A percentile compares a stretch with the other conserved stretches of the same genome.
phyloP scores from a whole-genome alignment of 169 alveolate species.

The Babesia sp. region DNA sequence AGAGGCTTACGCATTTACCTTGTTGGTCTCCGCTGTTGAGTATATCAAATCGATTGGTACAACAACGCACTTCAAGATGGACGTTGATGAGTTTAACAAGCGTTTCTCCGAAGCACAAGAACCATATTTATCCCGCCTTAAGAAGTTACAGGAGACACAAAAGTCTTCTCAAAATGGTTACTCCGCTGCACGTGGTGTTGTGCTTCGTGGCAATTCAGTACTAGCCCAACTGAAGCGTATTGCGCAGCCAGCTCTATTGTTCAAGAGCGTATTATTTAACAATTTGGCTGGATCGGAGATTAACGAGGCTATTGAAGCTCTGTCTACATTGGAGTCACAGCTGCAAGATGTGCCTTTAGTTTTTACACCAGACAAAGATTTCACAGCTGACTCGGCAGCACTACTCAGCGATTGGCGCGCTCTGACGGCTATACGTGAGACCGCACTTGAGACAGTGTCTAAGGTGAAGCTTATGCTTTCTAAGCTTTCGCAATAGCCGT shows the following conservation, averaged over 20 bases:
- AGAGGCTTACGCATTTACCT: slow-evolving; percentile 84
- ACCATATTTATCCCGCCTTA: slow-evolving; percentile 36
- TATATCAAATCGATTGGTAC: slow-evolving; percentile 60
- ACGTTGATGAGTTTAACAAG: slow-evolving; percentile 40
- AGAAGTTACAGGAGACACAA: slow-evolving; percentile 20
- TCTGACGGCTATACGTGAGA: slow-evolving; percentile 47
- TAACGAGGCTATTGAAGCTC: slow-evolving; percentile 44
- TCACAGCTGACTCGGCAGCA: slow-evolving; percentile 31
- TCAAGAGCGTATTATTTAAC: slow-evolving; percentile 30
- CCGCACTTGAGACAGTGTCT: slow-evolving; percentile 49
- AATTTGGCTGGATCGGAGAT: slow-evolving; percentile 29
- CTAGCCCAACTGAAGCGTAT: slow-evolving; percentile 37
- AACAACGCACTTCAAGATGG: slow-evolving; percentile 43
- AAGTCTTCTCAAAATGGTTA: neutral
- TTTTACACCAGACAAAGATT: slow-evolving; percentile 27
- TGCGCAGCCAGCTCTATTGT: slow-evolving; percentile 46
- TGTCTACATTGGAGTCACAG: slow-evolving; percentile 39
- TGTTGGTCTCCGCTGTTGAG: slow-evolving; percentile 81
- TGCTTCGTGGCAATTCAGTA: slow-evolving; percentile 6
- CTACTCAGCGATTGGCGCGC: slow-evolving; percentile 65
- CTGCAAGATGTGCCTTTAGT: slow-evolving; percentile 48
- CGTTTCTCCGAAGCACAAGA: slow-evolving; percentile 27
- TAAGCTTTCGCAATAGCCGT: slow-evolving; percentile 10
- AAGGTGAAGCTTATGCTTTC: slow-evolving; percentile 14
- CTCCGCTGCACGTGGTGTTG: neutral